These are phyloP conservation scores for Rhizophagus prolifer DNA, from an alignment of 192 early-diverging fungal species.

Conservation along the genomic window DNA sequence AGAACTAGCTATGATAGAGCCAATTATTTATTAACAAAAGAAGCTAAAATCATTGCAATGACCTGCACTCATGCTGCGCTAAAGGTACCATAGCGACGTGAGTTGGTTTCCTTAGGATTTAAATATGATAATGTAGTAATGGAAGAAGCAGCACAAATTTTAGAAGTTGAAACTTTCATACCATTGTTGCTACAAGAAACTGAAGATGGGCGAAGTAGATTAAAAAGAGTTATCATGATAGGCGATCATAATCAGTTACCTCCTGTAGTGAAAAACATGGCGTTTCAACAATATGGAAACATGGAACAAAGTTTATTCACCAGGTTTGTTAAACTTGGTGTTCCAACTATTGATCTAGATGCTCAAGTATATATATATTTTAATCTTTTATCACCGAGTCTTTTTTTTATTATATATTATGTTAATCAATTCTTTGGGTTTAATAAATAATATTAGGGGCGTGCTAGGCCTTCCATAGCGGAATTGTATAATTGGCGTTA, in stretches of 20 bases:
- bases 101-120: conserved; percentile 87
- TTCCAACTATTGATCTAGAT: conserved; percentile 89
- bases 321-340: conserved; percentile 87
- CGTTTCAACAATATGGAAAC: conserved; percentile 81
- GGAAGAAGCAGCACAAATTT: conserved; percentile 95
- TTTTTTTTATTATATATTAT: conserved; percentile 23
- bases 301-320: conserved; percentile 97
- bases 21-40: conserved; percentile 91
- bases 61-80: conserved; percentile 97
- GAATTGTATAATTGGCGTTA: conserved; percentile 88
- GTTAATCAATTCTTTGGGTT: neutral
- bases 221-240: conserved; percentile 92
- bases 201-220: conserved; percentile 58
- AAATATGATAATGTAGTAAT: conserved; percentile 94
- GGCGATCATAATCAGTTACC: conserved; percentile 98
- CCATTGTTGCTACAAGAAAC: conserved; percentile 84
- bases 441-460: conserved; percentile 56
- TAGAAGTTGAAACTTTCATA: conserved; percentile 95
- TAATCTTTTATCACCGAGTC: neutral
- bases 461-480: conserved; percentile 77
- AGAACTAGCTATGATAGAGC: conserved; percentile 73
- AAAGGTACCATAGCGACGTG: conserved; percentile 63
- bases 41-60: conserved; percentile 96
- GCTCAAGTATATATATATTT: conserved; percentile 50
- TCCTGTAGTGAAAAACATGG: conserved; percentile 89